Base-by-base conservation (phyloP, 306 rosid genomes). In the Vicia villosa region DNA sequence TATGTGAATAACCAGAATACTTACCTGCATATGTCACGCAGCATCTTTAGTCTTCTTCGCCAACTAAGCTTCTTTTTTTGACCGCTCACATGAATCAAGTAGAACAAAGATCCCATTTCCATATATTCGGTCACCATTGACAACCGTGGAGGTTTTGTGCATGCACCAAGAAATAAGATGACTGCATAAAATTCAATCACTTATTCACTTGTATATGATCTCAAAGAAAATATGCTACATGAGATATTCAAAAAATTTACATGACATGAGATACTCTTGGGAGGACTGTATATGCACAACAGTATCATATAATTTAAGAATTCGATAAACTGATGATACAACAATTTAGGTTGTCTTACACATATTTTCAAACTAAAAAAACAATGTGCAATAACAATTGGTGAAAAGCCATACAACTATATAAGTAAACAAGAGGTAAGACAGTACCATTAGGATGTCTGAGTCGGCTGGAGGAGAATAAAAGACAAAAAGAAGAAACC, bases 101-200 rank as follows among this genome's bases (percentile, higher is more conserved):
- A 86, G 78, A 88, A 88, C 81, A 94, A 87, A 75, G 97, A 91
- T 63, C 99, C 99, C 94, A 78, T 81, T 70, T 94, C 99, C 99
- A 94, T 94, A 72, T 87, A 94, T 84, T 94, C 99, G 6, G 97
- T 94, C 63, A 94, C 80, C 99, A 94, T 94, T 43, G 99, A 94
- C 77, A 94, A 79, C 72, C 83, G 92, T 19, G 99, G 97, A 64
- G 99, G 97, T 82, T 82, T 91, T 49, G 97, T 91, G 86, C 99
- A 94, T 62, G 99, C 99, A 66, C 97, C 99, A 72, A 94, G 95
- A 86, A 94, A 94, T 79, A 94, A 83, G 69, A 94, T 90, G 63
- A 94, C 99, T 94, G 96, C 88, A 83, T 63, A 70, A 37, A 70
- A 77, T 74, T 64, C 60, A 76, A 83, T 37, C 66, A 43, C 59